These are phyloP conservation scores for Neoboletus subvelutipes DNA, from an alignment of 768 basidiomycete genomes.

Conservation along the genomic window DNA sequence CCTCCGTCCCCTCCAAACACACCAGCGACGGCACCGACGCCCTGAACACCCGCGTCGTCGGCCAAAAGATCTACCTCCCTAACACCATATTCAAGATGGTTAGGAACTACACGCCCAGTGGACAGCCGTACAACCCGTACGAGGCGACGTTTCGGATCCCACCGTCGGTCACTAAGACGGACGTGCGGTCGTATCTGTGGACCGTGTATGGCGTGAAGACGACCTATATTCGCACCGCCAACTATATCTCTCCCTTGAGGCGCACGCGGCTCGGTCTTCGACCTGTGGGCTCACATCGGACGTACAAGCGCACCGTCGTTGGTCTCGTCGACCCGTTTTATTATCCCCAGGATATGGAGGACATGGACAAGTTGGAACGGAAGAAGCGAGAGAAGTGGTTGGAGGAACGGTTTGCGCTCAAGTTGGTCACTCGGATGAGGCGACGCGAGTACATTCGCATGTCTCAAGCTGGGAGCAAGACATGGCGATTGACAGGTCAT, in stretches of 20 bases:
- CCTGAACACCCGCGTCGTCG: conserved; percentile 57
- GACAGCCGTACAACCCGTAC: conserved; percentile 88
- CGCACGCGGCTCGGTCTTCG: conserved; percentile 30
- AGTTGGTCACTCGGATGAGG: conserved; percentile 37
- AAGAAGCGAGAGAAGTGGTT: conserved; percentile 58
- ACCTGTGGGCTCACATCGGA: conserved; percentile 41
- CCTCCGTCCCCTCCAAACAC: conserved; percentile 38
- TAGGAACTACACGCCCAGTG: conserved; percentile 74
- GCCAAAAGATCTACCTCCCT: conserved; percentile 84
- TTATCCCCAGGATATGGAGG: conserved; percentile 79
- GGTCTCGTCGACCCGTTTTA: conserved; percentile 93
- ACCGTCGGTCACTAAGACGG: conserved; percentile 88
- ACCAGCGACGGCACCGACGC: conserved; percentile 32
- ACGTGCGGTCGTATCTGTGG: conserved; percentile 81
- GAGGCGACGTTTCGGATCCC: conserved; percentile 93
- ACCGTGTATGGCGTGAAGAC: conserved; percentile 86
- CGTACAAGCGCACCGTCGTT: conserved; percentile 90
- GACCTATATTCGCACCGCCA: conserved; percentile 95
- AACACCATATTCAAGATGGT: conserved; percentile 83
- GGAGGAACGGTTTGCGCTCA: conserved; percentile 54
- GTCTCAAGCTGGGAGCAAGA: conserved; percentile 36
- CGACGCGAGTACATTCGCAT: conserved; percentile 35
- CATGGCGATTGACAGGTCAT: conserved; percentile 41
- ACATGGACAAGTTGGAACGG: conserved; percentile 62
- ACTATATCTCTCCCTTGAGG: conserved; percentile 63